phyloP scores from a whole-genome alignment of 164 flowering plant species.

The Vitis vinifera region DNA sequence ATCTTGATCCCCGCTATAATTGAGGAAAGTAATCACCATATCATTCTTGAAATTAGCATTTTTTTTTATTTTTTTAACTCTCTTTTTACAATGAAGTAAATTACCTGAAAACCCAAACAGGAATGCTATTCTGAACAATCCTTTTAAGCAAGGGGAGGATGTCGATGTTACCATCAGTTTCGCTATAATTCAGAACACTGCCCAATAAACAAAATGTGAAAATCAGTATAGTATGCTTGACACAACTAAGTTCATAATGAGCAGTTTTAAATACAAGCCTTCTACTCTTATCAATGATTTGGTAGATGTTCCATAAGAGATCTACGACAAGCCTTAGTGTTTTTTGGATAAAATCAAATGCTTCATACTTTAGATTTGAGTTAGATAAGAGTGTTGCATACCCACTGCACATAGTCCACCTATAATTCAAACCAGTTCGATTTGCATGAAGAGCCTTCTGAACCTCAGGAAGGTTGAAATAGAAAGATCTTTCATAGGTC shows the following conservation, averaged over 20 bases:
- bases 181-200: slow-evolving; percentile 66
- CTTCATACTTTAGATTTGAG: too few species aligned
- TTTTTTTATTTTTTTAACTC: background rate
- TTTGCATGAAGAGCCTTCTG: slow-evolving; percentile 96
- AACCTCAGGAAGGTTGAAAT: slow-evolving; percentile 91
- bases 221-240: background rate
- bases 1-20: slow-evolving; percentile 93
- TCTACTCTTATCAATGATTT: too few species aligned
- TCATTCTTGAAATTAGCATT: background rate
- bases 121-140: slow-evolving; percentile 55
- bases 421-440: slow-evolving; percentile 69
- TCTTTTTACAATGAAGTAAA: background rate
- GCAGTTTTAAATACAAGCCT: too few species aligned
- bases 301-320: too few species aligned
- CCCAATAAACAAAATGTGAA: slow-evolving; percentile 5
- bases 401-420: slow-evolving; percentile 92
- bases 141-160: slow-evolving; percentile 78
- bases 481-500: slow-evolving; percentile 69
- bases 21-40: background rate
- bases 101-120: slow-evolving; percentile 91
- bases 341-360: too few species aligned
- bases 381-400: slow-evolving; percentile 25
- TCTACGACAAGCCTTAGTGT: too few species aligned
- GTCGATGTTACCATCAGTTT: slow-evolving; percentile 61
- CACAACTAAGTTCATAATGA: too few species aligned